Evolutionary conservation across 306 rosid species (phyloP).

Genomic region (Prunus salicina): DNA sequence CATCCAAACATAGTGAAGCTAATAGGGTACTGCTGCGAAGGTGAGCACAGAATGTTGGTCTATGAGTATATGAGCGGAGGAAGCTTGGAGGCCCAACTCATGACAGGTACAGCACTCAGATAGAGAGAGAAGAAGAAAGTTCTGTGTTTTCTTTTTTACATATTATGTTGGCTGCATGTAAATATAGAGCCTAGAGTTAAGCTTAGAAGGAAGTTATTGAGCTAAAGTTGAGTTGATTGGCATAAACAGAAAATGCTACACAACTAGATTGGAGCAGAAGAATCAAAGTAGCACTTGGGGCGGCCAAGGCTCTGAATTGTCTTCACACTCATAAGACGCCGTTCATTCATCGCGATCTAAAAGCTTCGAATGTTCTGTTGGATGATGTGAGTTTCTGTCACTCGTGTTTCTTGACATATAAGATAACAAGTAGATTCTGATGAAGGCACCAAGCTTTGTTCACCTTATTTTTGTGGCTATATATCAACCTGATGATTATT

Average conservation of each 20-base stretch:
- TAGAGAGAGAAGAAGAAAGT: neutral
- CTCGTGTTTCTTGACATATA: neutral
- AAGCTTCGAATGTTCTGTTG: slow-evolving; percentile 48
- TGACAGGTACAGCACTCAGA: slow-evolving; percentile 24
- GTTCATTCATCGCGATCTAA: slow-evolving; percentile 52
- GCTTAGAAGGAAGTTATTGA: no score
- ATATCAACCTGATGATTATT: neutral
- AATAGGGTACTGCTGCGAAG: slow-evolving; percentile 51
- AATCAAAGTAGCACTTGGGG: slow-evolving; percentile 46
- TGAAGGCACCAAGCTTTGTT: neutral
- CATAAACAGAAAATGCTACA: slow-evolving; percentile 18
- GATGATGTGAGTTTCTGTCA: slow-evolving; percentile 43
- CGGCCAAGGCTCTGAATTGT: slow-evolving; percentile 45
- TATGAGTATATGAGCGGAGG: slow-evolving; percentile 57
- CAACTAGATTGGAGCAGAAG: slow-evolving; percentile 43
- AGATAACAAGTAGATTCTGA: neutral
- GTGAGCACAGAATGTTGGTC: slow-evolving; percentile 47
- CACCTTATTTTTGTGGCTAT: neutral
- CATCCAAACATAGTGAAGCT: slow-evolving; percentile 61
- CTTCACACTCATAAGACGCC: slow-evolving; percentile 45
- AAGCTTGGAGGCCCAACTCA: slow-evolving; percentile 49
- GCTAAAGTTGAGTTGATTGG: neutral
- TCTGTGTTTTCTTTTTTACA: no score
- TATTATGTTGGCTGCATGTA: no score
- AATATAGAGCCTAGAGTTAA: no score